Evolutionary conservation across 305 asterid species (phyloP).

Genomic region (Solanum chacoense): DNA sequence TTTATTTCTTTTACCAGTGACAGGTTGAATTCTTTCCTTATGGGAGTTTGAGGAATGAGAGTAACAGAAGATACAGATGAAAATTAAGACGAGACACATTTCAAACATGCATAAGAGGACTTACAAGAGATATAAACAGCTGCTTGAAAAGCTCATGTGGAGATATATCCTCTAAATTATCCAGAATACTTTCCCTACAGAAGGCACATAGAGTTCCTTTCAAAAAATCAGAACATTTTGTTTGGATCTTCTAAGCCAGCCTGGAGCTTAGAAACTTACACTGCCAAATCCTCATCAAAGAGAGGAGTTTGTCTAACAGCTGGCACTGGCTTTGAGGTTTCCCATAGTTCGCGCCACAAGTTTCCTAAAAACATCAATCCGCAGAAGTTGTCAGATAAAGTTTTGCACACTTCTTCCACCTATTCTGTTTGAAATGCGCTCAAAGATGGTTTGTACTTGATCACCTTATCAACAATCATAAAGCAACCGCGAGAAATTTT

Average conservation of each 20-base stretch:
- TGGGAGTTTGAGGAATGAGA: not conserved
- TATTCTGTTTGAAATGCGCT: not conserved
- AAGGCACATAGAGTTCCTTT: constrained; percentile 10
- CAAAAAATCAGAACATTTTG: not conserved
- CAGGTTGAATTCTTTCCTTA: not conserved
- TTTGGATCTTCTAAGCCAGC: not conserved
- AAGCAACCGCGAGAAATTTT: not conserved
- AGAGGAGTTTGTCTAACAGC: constrained; percentile 89
- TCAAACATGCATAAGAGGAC: constrained; percentile 14
- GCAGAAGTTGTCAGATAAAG: not conserved
- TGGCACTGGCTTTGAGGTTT: constrained; percentile 87
- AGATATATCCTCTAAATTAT: constrained; percentile 50
- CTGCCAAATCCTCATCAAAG: constrained; percentile 93
- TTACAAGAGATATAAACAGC: constrained; percentile 74
- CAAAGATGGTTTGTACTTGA: not conserved
- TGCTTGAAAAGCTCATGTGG: constrained; percentile 85
- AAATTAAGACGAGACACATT: not conserved
- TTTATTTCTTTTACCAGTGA: not conserved
- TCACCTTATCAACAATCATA: not conserved
- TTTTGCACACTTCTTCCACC: not conserved
- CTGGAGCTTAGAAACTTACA: constrained; percentile 42
- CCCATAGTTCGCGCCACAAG: constrained; percentile 99
- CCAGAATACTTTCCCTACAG: constrained; percentile 82
- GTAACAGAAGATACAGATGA: not conserved
- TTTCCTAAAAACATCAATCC: constrained; percentile 49